phyloP scores from a whole-genome alignment of 192 early-diverging fungal genomes.

The Piromyces sp. region DNA sequence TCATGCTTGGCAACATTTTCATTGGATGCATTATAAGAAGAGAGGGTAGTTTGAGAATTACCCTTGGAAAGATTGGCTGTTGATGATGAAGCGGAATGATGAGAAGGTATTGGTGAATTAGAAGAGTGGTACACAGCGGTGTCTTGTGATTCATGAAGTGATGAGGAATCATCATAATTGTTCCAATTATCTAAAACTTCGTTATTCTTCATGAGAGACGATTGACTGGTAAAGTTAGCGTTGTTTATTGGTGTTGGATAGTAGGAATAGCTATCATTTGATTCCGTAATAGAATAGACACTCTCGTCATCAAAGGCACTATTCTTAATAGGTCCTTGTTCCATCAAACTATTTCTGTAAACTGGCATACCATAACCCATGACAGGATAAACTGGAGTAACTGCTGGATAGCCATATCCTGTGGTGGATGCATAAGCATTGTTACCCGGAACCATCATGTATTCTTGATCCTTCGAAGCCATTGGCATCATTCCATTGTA shows the following conservation, averaged over 20 bases:
- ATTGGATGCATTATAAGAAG: background rate
- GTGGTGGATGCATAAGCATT: background rate
- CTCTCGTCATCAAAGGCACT: background rate
- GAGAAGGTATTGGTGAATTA: background rate
- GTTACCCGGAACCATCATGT: background rate
- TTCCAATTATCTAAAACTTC: background rate
- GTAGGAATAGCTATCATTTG: background rate
- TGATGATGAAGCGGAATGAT: background rate
- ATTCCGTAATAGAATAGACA: background rate
- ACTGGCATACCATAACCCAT: background rate
- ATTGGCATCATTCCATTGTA: background rate
- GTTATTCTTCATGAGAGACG: background rate
- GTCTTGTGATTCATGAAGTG: background rate
- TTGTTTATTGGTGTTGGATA: background rate
- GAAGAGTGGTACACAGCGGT: background rate
- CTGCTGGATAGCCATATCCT: background rate
- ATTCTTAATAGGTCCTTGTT: background rate
- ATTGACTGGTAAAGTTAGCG: background rate
- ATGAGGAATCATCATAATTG: background rate
- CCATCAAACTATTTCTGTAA: background rate
- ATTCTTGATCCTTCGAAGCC: background rate
- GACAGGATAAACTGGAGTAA: background rate
- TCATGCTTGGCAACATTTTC: background rate
- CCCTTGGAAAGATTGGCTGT: background rate
- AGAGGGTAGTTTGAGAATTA: background rate